A percentile compares a stretch with the other conserved stretches of the same genome.
Conservation (phyloP, 306 rosid genomes). For the Geum urbanum region DNA sequence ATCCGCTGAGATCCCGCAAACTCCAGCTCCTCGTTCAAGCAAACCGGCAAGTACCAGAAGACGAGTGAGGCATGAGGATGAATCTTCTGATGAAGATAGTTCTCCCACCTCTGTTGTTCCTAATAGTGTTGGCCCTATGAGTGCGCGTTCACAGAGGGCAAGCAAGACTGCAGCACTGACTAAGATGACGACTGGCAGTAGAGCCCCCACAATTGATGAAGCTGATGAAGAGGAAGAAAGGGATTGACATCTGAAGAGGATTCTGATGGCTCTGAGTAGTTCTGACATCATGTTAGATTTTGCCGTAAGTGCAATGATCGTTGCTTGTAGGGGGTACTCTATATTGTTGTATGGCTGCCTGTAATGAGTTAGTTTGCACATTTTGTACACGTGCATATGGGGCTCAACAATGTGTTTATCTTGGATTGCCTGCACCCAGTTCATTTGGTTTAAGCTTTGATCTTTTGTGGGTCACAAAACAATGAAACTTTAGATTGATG, state of each 20-base stretch:
- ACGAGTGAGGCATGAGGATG: conserved; percentile 56
- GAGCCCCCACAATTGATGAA: conserved; percentile 34
- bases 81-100: conserved; percentile 62
- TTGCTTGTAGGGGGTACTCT: conserved; percentile 14
- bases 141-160: conserved; percentile 71
- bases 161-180: conserved; percentile 80
- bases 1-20: conserved; percentile 43
- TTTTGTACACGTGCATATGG: conserved; percentile 29
- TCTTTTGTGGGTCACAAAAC: neutral
- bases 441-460: neutral
- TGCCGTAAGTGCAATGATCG: neutral
- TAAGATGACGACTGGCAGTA: conserved; percentile 53
- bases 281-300: conserved; percentile 12
- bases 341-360: conserved; percentile 23
- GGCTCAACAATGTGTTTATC: conserved; percentile 10
- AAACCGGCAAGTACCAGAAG: conserved; percentile 52
- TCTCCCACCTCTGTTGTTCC: conserved; percentile 57
- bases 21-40: conserved; percentile 53
- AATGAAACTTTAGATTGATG: neutral
- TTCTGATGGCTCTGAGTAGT: conserved; percentile 46
- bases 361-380: conserved; percentile 26
- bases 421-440: neutral
- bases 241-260: conserved; percentile 49
- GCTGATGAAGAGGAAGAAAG: conserved; percentile 47
- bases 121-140: conserved; percentile 26